Evolutionary conservation across 208 protist species (phyloP).

Genomic region (Tritrichomonas foetus): DNA sequence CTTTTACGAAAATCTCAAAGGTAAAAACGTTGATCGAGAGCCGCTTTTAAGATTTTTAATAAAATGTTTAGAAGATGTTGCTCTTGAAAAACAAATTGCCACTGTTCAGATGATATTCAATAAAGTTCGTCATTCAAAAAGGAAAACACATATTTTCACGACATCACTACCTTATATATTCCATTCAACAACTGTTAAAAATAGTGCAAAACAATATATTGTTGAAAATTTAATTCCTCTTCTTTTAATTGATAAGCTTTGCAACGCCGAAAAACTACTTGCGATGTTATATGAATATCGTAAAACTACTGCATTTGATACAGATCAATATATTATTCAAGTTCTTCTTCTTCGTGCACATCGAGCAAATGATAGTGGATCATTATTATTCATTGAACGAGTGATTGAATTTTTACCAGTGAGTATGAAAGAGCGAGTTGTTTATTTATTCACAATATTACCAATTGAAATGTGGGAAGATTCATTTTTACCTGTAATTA

Average conservation of each 20-base stretch:
- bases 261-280: not conserved
- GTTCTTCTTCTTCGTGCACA: not conserved
- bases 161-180: not conserved
- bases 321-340: not conserved
- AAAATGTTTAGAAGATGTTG: not conserved
- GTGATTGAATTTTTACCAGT: not conserved
- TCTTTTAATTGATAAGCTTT: not conserved
- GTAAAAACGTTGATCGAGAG: not conserved
- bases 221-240: not conserved
- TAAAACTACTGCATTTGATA: not conserved
- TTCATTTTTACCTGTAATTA: slow-evolving; percentile 29
- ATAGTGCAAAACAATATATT: not conserved
- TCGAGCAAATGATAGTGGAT: not conserved
- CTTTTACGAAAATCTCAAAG: not conserved
- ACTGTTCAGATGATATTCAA: not conserved
- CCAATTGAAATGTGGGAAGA: not conserved
- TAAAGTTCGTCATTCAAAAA: not conserved
- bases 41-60: not conserved
- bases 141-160: not conserved
- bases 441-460: not conserved
- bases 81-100: not conserved
- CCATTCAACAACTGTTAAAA: not conserved
- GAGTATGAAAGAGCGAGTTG: not conserved
- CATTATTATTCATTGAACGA: not conserved
- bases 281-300: not conserved